Percentiles rank a stretch among this genome's conserved stretches.
Conservation (phyloP, 352 stramenopile genomes). For the Globisporangium acanthophoron region DNA sequence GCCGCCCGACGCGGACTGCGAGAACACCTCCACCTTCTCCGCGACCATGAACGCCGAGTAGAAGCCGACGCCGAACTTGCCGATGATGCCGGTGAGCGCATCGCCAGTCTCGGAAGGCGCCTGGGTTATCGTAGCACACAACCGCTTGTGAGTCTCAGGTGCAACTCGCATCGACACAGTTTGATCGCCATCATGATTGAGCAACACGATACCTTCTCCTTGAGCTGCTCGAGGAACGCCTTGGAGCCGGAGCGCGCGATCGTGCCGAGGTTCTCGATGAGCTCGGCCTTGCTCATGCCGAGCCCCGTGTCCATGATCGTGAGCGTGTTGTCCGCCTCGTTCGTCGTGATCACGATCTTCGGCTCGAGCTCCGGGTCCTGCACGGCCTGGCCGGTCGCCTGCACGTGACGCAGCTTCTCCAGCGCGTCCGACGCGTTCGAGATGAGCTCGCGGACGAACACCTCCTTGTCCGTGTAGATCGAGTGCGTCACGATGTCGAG, state of each 20-base stretch:
- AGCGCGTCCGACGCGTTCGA: slow-evolving; percentile 98
- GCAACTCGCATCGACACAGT: neutral
- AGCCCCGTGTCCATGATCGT: slow-evolving; percentile 98
- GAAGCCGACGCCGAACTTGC: slow-evolving; percentile 99
- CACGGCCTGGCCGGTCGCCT: slow-evolving; percentile 66
- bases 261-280: slow-evolving; percentile 97
- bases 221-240: slow-evolving; percentile 93
- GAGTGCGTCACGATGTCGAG: slow-evolving; percentile 99
- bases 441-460: slow-evolving; percentile 99
- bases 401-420: slow-evolving; percentile 97
- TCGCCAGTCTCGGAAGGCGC: slow-evolving; percentile 55
- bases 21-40: slow-evolving; percentile 93
- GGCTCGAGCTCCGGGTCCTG: slow-evolving; percentile 85
- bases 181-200: neutral
- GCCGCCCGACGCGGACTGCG: slow-evolving; percentile 61
- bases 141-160: neutral
- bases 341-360: slow-evolving; percentile 96
- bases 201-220: slow-evolving; percentile 42
- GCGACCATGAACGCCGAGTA: slow-evolving; percentile 99
- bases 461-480: slow-evolving; percentile 99
- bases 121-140: slow-evolving; percentile 1
- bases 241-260: slow-evolving; percentile 98
- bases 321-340: slow-evolving; percentile 94
- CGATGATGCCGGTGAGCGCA: slow-evolving; percentile 93
- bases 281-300: slow-evolving; percentile 97